phyloP scores from a whole-genome alignment of 148 eudicot genomes.

The Vaccinium macrocarpon region DNA sequence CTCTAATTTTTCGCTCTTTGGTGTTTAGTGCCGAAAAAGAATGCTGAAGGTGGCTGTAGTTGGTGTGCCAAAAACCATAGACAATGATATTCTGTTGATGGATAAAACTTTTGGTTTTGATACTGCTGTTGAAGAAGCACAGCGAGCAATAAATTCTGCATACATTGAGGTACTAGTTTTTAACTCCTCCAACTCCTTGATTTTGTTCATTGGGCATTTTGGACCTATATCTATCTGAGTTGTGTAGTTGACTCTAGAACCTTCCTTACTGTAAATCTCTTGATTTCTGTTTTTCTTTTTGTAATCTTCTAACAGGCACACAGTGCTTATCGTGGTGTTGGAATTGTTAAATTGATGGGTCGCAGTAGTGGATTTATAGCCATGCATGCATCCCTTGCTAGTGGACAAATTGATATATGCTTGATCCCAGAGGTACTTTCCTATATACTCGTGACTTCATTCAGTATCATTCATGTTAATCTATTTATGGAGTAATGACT shows the following conservation, averaged over 20 bases:
- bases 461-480: conserved; percentile 1
- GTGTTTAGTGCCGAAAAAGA: conserved; percentile 72
- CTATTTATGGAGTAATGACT: conserved; percentile 8
- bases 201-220: conserved; percentile 12
- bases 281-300: background rate
- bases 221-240: background rate
- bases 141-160: conserved; percentile 97
- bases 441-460: background rate
- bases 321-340: conserved; percentile 97
- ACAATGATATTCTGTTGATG: conserved; percentile 95
- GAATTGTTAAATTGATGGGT: conserved; percentile 96
- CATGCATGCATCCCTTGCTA: conserved; percentile 98
- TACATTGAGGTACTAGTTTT: conserved; percentile 70
- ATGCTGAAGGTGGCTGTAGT: conserved; percentile 82
- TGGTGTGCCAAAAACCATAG: conserved; percentile 98
- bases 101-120: conserved; percentile 99
- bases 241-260: background rate
- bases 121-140: conserved; percentile 99
- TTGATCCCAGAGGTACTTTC: conserved; percentile 88
- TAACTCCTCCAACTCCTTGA: background rate
- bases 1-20: conserved; percentile 17
- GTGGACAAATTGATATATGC: conserved; percentile 98
- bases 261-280: background rate
- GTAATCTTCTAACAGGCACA: conserved; percentile 56
- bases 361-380: conserved; percentile 98